Base-by-base conservation (phyloP, 306 rosid species). In the Vicia villosa region DNA sequence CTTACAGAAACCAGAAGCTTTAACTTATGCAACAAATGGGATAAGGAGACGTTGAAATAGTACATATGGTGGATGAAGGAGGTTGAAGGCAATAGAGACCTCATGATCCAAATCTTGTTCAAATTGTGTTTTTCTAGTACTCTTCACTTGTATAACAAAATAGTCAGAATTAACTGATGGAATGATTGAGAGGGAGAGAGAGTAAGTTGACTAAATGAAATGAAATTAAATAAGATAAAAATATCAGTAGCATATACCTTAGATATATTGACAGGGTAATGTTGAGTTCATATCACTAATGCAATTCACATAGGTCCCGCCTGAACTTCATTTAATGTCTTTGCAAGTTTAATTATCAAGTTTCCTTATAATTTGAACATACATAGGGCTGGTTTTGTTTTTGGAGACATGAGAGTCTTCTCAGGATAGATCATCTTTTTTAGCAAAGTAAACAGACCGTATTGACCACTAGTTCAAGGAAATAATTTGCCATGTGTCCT, bases 401-500 rank as follows among this genome's bases (percentile, higher is more conserved):
- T 46, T 47, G 3, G 10, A 47, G 54, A 47, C 11, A 5, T 5
- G 21, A 46, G 52, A 46, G 52, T n/a, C 52, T 46, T 46, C 52
- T 46, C 52, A 16, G 20, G 17, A 47, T 16, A 47, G 54, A 47
- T 22, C 15, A 47, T 47, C 38, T 34, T 47, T 47, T 15, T 15
- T 47, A 47, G 54, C 22, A 47, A 47, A 47, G 54, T 47, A 47
- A 47, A 7, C 54, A 47, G 4, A 15, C 54, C 22, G 16, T 16
- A 24, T 47, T 47, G 59, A 52, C 59, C 28, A 21, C 59, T 52
- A 52, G 5, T 52, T 11, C 22, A 52, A 22, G 59, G 59, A 52
- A 20, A 52, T 52, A 11, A n/a, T 52, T 21, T 52, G 1, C 30
- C 21, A 52, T 21, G 16, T 54, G 11, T 13, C 60, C 60, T 22